Conservation (phyloP, 768 basidiomycete genomes). For the Suillus discolor region DNA sequence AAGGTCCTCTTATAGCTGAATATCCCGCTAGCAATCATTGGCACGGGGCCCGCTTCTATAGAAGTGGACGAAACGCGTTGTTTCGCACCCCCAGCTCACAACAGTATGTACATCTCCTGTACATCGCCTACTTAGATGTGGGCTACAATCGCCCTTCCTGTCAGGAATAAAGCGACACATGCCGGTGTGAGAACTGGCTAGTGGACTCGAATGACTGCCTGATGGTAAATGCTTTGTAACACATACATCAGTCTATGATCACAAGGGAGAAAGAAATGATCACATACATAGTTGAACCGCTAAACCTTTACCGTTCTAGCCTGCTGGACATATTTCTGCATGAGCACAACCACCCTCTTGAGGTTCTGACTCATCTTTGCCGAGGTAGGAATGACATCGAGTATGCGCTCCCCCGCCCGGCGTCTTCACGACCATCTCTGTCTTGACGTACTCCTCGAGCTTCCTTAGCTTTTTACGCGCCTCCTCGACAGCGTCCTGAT, state of each 20-base stretch:
- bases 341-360: slow-evolving; percentile 61
- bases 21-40: neutral
- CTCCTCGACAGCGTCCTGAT: slow-evolving; percentile 48
- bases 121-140: neutral
- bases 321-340: slow-evolving; percentile 67
- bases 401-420: slow-evolving; percentile 24
- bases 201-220: neutral
- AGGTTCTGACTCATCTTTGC: slow-evolving; percentile 89
- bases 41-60: neutral
- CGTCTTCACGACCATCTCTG: slow-evolving; percentile 41
- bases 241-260: neutral
- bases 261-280: neutral
- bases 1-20: neutral
- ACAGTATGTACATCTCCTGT: neutral
- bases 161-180: neutral
- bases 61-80: neutral
- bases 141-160: neutral
- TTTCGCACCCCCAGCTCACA: neutral
- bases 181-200: neutral
- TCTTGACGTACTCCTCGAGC: slow-evolving; percentile 58
- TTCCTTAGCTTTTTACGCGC: slow-evolving; percentile 58
- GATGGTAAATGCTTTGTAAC: neutral
- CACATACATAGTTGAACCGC: neutral
- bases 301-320: slow-evolving; percentile 32
- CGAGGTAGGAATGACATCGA: slow-evolving; percentile 81